phyloP scores from a whole-genome alignment of 2,329 filamentous ascomycete genomes.

The Bimuria novae-zelandiae region DNA sequence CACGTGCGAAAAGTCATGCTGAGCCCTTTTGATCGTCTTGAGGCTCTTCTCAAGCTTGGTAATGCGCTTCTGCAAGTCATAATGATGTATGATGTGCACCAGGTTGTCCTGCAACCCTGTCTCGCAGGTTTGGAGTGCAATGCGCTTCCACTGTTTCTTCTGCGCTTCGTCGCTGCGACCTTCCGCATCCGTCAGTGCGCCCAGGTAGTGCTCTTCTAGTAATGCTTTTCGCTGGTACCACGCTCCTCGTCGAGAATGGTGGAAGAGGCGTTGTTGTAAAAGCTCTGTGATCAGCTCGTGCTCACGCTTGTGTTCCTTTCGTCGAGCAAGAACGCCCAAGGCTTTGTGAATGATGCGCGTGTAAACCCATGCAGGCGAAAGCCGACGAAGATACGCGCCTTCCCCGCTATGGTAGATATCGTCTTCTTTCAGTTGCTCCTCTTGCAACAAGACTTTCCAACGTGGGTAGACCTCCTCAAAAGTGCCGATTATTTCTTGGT shows the following conservation, averaged over 20 bases:
- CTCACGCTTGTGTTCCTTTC: slow-evolving; percentile 80
- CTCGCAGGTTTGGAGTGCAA: slow-evolving; percentile 81
- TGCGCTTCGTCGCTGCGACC: slow-evolving; percentile 58
- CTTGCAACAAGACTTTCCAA: slow-evolving; percentile 74
- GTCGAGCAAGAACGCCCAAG: slow-evolving; percentile 74
- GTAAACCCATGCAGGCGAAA: slow-evolving; percentile 91
- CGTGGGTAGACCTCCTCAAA: slow-evolving; percentile 77
- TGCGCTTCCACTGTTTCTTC: slow-evolving; percentile 81
- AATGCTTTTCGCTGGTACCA: slow-evolving; percentile 98
- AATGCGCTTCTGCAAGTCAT: slow-evolving; percentile 93
- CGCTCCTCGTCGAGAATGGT: slow-evolving; percentile 78
- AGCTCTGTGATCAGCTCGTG: slow-evolving; percentile 75
- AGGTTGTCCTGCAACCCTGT: slow-evolving; percentile 82
- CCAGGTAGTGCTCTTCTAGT: slow-evolving; percentile 95
- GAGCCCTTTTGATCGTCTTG: slow-evolving; percentile 79
- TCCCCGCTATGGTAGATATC: slow-evolving; percentile 79
- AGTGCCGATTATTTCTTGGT: slow-evolving; percentile 70
- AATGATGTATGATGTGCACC: slow-evolving; percentile 91
- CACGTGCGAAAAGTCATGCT: slow-evolving; percentile 92
- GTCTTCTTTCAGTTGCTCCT: slow-evolving; percentile 80
- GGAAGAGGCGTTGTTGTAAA: slow-evolving; percentile 80
- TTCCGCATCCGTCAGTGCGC: slow-evolving; percentile 41
- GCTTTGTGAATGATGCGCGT: slow-evolving; percentile 92
- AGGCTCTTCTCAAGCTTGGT: slow-evolving; percentile 85
- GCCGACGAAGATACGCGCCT: slow-evolving; percentile 83